Evolutionary conservation across 805 yeast genomes (phyloP).

Genomic region (Candida piceae): DNA sequence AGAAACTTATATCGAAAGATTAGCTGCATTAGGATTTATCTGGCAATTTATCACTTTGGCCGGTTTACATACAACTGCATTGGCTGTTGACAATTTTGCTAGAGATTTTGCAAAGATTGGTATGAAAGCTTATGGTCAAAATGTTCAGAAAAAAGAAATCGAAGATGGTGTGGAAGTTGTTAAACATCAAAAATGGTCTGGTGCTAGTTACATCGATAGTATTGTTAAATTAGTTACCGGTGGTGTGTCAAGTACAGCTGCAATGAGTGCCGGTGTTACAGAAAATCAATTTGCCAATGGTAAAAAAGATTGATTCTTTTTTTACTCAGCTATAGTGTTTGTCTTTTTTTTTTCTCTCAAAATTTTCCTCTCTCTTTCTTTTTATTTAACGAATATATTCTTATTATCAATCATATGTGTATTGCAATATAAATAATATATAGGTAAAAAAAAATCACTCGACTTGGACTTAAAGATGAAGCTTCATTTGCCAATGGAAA

Average conservation of each 20-base stretch:
- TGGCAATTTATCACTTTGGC: conserved; percentile 99
- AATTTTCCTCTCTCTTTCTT: background rate
- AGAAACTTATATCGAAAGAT: conserved; percentile 81
- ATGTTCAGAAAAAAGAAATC: conserved; percentile 83
- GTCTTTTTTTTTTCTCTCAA: background rate
- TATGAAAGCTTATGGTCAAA: conserved; percentile 92
- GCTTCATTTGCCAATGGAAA: no score
- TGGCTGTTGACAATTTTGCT: conserved; percentile 83
- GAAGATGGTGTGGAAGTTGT: conserved; percentile 89
- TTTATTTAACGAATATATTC: background rate
- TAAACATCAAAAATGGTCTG: conserved; percentile 98
- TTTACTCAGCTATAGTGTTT: background rate
- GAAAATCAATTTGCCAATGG: conserved; percentile 73
- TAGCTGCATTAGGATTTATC: conserved; percentile 84
- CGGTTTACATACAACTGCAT: conserved; percentile 92
- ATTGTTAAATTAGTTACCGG: conserved; percentile 87
- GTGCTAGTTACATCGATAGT: conserved; percentile 94
- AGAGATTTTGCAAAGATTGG: conserved; percentile 74
- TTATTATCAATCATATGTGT: no score
- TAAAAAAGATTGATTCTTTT: conserved; percentile 2
- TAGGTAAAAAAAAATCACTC: no score
- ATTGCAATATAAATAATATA: no score
- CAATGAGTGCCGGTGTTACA: conserved; percentile 98
- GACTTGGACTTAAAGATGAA: no score
- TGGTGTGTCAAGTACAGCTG: conserved; percentile 93